Evolutionary conservation across 345 rosid genomes (phyloP), one percentile per base, ranked within the genome.

Genomic region (Dovyalis caffra): DNA sequence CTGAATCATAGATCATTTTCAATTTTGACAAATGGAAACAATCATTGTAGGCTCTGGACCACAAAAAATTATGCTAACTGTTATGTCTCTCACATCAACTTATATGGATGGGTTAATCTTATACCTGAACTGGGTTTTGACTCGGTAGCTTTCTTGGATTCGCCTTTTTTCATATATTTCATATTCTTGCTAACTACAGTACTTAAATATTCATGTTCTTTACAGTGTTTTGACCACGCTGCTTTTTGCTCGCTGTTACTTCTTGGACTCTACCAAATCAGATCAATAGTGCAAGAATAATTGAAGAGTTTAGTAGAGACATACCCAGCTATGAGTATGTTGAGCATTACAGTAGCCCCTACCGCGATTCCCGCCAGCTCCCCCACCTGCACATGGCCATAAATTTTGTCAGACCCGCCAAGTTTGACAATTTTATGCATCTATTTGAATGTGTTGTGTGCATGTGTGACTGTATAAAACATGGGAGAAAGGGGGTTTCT

Each of bases 301-400:
- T 7, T n/a, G 61, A 31, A 35, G 29, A 29, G 60, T 9, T 56
- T 9, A n/a, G 61, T 12, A 21, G 12, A 6, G 9, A 63, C 74
- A 38, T 80, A 89, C 98, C 98, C 96, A 14, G 97, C 97, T 26
- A 94, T 92, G 76, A 94, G 93, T 68, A 86, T 87, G 80, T 92
- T 92, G 77, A 94, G 93, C 96, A 89, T 89, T 74, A 89, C 97
- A 7, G 97, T 90, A 29, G 97, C 98, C 84, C 98, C 98, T 1
- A 90, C 97, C 6, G 97, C 97, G 5, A 94, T 89, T 85, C 96
- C 97, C 1, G 97, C 94, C 82, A 94, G 76, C 81, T 90, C 97
- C 31, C 97, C 96, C 38, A 90, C 97, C 96, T 94, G 89, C 83
- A 57, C 14, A 47, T 23, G 51, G 29, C 66, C 68, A 64, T 38